phyloP scores from a whole-genome alignment of 2,329 filamentous ascomycete species.

The Magnaporthiopsis rhizophila region DNA sequence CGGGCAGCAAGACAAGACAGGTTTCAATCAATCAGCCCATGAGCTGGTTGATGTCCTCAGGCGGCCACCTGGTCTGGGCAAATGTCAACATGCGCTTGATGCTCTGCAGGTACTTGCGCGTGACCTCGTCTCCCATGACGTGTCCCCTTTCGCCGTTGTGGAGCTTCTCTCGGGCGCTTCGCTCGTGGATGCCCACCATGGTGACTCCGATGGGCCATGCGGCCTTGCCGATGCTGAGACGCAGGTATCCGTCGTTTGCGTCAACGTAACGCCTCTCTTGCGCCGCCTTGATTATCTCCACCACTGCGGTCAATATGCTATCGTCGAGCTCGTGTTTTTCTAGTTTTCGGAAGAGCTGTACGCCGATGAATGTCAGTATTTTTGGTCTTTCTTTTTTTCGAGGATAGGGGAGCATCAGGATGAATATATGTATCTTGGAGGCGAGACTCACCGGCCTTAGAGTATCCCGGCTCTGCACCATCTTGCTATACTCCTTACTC shows the following conservation, averaged over 20 bases:
- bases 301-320: slow-evolving; percentile 69
- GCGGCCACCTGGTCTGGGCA: slow-evolving; percentile 93
- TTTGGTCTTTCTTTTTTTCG: not conserved
- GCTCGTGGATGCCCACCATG: slow-evolving; percentile 99
- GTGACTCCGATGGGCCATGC: slow-evolving; percentile 99
- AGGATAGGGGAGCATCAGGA: not conserved
- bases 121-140: slow-evolving; percentile 94
- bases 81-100: slow-evolving; percentile 96
- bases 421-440: not conserved
- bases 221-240: slow-evolving; percentile 89
- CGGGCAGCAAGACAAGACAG: not conserved
- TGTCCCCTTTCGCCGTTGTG: slow-evolving; percentile 84
- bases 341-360: slow-evolving; percentile 73
- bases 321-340: slow-evolving; percentile 75
- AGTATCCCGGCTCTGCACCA: slow-evolving; percentile 80
- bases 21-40: slow-evolving; percentile 60
- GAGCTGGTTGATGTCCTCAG: slow-evolving; percentile 82
- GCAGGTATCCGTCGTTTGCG: slow-evolving; percentile 90
- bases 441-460: slow-evolving; percentile 58
- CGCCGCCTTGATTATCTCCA: slow-evolving; percentile 86
- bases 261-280: slow-evolving; percentile 91
- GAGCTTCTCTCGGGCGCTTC: slow-evolving; percentile 89
- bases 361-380: not conserved
- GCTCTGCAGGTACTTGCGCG: slow-evolving; percentile 91
- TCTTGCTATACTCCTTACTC: slow-evolving; percentile 73